Evolutionary conservation across 2,329 filamentous ascomycete genomes (phyloP).

Genomic region (Monosporascus cannonballus): DNA sequence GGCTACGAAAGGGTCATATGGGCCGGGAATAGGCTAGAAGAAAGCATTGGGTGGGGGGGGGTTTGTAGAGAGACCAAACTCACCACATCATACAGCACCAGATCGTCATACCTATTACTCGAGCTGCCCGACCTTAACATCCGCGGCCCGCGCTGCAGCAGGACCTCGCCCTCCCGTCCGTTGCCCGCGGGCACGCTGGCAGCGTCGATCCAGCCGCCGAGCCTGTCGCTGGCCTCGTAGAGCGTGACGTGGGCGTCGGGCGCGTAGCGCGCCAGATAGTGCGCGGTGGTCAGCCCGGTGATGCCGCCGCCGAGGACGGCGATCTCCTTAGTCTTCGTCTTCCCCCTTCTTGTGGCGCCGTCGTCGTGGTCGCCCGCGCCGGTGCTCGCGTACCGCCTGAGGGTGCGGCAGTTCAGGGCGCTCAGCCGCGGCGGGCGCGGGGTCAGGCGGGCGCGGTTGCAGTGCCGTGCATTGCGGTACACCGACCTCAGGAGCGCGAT

Average conservation of each 20-base stretch:
- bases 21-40: background rate
- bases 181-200: conserved; percentile 51
- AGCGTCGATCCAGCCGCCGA: conserved; percentile 83
- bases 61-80: conserved; percentile 23
- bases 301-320: conserved; percentile 77
- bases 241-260: conserved; percentile 66
- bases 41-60: conserved; percentile 10
- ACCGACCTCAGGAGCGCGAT: conserved; percentile 19
- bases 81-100: conserved; percentile 68
- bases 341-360: background rate
- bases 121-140: conserved; percentile 53
- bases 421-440: conserved; percentile 14
- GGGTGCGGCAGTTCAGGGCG: conserved; percentile 1
- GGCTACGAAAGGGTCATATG: no score
- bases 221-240: conserved; percentile 63
- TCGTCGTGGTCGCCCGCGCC: no score
- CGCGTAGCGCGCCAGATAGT: conserved; percentile 66
- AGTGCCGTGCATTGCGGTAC: conserved; percentile 18
- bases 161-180: conserved; percentile 50
- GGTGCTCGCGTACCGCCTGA: conserved; percentile 10
- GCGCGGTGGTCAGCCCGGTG: conserved; percentile 73
- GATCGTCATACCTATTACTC: conserved; percentile 46
- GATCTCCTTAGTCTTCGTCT: conserved; percentile 31
- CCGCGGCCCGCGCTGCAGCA: conserved; percentile 81
- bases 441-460: background rate